Evolutionary conservation across 2,329 filamentous ascomycete species (phyloP), one percentile per base, ranked within the genome.

Genomic region (Corinectria fuckeliana): DNA sequence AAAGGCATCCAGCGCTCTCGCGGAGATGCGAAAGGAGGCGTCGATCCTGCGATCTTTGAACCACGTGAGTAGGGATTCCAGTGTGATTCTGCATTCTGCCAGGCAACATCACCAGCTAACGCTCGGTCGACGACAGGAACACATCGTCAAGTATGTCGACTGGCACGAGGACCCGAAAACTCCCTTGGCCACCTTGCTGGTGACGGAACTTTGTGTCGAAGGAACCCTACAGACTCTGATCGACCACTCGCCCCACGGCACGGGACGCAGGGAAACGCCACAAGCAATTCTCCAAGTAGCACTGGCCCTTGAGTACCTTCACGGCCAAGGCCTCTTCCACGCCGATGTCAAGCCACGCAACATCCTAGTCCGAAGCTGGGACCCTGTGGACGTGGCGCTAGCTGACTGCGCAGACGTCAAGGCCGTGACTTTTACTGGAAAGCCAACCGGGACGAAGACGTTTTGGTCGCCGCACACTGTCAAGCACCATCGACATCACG

Each of bases 281-380:
- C 58, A 53, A 1, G 64, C 70, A 3, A 44, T 68, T 23, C 41
- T 50, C 1, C 74, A 76, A 39, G 47, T 72, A 1, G 51, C 67
- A 0, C 56, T 50, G 3, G 74, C 69, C 0, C 54, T 76, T 4
- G 60, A 62, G 14, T 74, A 71, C 39, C 55, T 76, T 0, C 74
- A 76, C 18, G 26, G 11, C 1, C 28, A 45, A 21, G 56, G 51
- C 0, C 58, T 70, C 1, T 72, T 69, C 14, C 74, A 76, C 45
- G 66, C 67, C 0, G 74, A 76, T 38, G 21, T 76, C 32, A 76
- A 76, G 51, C 73, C 73, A 0, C 63, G 66, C 4, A 76, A 76
- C 48, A 70, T 76, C 3, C 56, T 76, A 1, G 49, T 76, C 14
- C 69, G 72, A 13, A 57, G 57, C 1, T 62, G 70, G 52, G 9